Conservation (phyloP, 148 eudicot genomes). For the Rhododendron williamsianum region DNA sequence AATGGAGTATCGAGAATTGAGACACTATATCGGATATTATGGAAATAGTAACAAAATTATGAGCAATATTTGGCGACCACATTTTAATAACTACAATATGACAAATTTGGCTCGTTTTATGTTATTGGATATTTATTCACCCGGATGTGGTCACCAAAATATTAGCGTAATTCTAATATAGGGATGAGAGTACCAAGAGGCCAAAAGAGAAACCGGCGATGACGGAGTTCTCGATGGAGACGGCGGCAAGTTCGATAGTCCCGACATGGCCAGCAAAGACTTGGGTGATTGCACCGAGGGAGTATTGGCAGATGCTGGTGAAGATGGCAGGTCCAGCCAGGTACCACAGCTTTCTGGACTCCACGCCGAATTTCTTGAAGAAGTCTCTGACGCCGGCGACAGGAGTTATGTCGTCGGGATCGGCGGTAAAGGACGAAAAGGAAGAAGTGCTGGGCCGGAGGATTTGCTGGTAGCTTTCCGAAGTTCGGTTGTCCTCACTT, state of each 20-base stretch:
- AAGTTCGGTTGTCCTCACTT: not conserved
- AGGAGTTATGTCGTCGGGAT: not conserved
- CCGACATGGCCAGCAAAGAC: slow-evolving; percentile 47
- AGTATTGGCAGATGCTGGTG: slow-evolving; percentile 50
- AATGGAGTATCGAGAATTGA: not conserved
- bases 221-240: slow-evolving; percentile 57
- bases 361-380: slow-evolving; percentile 20
- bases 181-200: slow-evolving; percentile 30
- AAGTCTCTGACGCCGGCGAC: not conserved
- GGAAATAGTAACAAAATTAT: not conserved
- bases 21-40: not conserved
- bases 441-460: slow-evolving; percentile 6
- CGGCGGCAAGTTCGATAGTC: slow-evolving; percentile 51
- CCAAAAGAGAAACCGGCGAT: slow-evolving; percentile 58
- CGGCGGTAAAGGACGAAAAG: not conserved
- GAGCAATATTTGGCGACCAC: too few relatives aligned
- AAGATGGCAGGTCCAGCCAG: slow-evolving; percentile 55
- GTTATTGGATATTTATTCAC: too few relatives aligned
- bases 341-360: slow-evolving; percentile 44
- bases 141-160: too few relatives aligned
- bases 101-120: too few relatives aligned
- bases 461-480: not conserved
- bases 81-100: too few relatives aligned
- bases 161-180: too few relatives aligned
- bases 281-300: slow-evolving; percentile 51